Percentiles rank a stretch among this genome's conserved stretches.
phyloP scores from a whole-genome alignment of 2,329 filamentous ascomycete species.

The Scortechinia acanthostroma region DNA sequence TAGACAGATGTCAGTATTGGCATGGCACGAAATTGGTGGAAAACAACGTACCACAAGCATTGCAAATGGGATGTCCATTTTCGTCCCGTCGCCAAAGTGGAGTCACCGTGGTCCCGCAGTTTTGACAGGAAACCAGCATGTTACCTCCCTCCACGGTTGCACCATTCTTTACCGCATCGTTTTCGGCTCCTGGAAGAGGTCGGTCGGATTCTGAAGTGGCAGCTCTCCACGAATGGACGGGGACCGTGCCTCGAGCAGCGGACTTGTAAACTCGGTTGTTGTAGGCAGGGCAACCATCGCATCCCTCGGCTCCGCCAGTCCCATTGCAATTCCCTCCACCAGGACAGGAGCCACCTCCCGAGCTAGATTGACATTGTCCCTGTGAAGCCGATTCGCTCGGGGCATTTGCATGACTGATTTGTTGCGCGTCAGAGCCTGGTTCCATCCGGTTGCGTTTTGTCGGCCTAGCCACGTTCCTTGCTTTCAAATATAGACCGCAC shows the following conservation, averaged over 20 bases:
- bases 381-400: conserved; percentile 66
- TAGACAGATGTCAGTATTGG: not conserved
- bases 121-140: conserved; percentile 86
- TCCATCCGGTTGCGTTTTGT: conserved; percentile 84
- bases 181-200: conserved; percentile 16
- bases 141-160: conserved; percentile 29
- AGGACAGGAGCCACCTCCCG: conserved; percentile 74
- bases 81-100: conserved; percentile 93
- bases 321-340: conserved; percentile 93
- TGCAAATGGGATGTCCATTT: conserved; percentile 92
- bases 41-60: conserved; percentile 76
- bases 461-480: conserved; percentile 81
- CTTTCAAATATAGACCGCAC: conserved; percentile 89
- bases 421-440: conserved; percentile 25
- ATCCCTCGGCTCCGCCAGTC: conserved; percentile 88
- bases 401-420: conserved; percentile 66
- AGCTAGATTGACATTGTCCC: too few relatives aligned
- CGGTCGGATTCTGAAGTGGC: conserved; percentile 35
- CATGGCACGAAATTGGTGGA: not conserved
- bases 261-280: conserved; percentile 93
- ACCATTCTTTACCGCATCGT: conserved; percentile 17
- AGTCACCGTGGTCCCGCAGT: conserved; percentile 93
- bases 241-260: conserved; percentile 51
- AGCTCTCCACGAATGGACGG: not conserved
- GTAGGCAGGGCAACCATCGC: conserved; percentile 90